A percentile compares a stretch with the other conserved stretches of the same genome.
phyloP scores from a whole-genome alignment of 768 basidiomycete species.

The Amanita subjunquillea region DNA sequence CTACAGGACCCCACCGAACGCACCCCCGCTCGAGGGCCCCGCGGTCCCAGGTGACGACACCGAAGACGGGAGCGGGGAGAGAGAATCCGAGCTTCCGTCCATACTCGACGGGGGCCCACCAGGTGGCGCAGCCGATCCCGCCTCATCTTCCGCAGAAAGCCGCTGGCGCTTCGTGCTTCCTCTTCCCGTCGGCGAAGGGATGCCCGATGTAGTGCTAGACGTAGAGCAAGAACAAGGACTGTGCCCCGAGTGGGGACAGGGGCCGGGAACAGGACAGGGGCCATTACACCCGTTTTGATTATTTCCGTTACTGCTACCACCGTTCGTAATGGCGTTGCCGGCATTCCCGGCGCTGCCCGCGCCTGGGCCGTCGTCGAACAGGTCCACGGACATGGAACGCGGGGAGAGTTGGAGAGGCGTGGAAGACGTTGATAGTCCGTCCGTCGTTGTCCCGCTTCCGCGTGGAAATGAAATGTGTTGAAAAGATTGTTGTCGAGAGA shows the following conservation, averaged over 20 bases:
- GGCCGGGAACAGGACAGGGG: too few species aligned
- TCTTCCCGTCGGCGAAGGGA: constrained; percentile 12
- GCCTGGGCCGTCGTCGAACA: constrained; percentile 27
- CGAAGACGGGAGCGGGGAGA: constrained; percentile 20
- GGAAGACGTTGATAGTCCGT: constrained; percentile 18
- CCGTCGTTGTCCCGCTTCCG: constrained; percentile 4
- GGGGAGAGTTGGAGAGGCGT: constrained; percentile 30
- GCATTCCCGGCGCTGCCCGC: not conserved
- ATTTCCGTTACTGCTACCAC: not conserved
- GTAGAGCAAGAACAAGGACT: not conserved
- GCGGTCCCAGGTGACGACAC: constrained; percentile 23
- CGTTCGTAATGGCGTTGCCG: constrained; percentile 4
- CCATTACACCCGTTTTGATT: not conserved
- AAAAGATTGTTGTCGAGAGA: constrained; percentile 53
- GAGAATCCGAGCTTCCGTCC: constrained; percentile 14
- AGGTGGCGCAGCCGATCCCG: constrained; percentile 22
- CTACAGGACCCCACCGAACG: too few species aligned
- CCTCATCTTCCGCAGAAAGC: constrained; percentile 26
- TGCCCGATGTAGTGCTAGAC: too few species aligned
- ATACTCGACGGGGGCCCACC: constrained; percentile 14
- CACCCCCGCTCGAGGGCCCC: not conserved
- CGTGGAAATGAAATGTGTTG: constrained; percentile 37
- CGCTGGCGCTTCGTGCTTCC: constrained; percentile 42
- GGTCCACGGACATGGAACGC: constrained; percentile 31
- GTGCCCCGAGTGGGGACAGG: not conserved